phyloP scores from a whole-genome alignment of 2,329 filamentous ascomycete genomes.

The Paracoccidioides lutzii region DNA sequence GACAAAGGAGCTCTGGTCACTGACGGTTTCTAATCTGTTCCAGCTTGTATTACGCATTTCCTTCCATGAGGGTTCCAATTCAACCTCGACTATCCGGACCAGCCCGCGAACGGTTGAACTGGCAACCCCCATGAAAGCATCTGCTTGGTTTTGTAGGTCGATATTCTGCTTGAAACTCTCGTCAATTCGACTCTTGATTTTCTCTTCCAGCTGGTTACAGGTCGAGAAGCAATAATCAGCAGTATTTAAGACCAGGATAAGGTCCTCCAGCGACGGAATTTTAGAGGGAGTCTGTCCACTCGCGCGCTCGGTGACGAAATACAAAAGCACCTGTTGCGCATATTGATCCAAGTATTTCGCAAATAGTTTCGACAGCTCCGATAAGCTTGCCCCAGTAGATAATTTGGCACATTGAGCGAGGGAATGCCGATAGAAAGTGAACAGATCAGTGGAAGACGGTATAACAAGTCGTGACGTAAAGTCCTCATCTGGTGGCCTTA shows the following conservation, averaged over 20 bases:
- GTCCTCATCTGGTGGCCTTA: conserved; percentile 74
- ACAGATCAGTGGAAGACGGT: conserved; percentile 85
- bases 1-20: conserved; percentile 88
- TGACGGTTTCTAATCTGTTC: conserved; percentile 84
- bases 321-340: conserved; percentile 77
- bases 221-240: conserved; percentile 96
- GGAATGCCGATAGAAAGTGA: conserved; percentile 90
- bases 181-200: conserved; percentile 83
- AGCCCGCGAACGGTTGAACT: conserved; percentile 73
- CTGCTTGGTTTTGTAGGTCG: conserved; percentile 83
- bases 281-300: conserved; percentile 42
- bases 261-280: conserved; percentile 52
- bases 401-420: conserved; percentile 92
- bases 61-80: conserved; percentile 77
- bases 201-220: conserved; percentile 85
- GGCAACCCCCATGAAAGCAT: conserved; percentile 89
- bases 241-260: conserved; percentile 81
- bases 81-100: conserved; percentile 69
- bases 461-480: conserved; percentile 85
- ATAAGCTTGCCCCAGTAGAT: conserved; percentile 73
- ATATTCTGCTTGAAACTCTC: conserved; percentile 60
- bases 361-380: conserved; percentile 73
- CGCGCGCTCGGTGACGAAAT: conserved; percentile 51
- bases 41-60: conserved; percentile 97
- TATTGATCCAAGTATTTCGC: conserved; percentile 93